Percentiles rank a stretch among this genome's conserved stretches.
phyloP scores from a whole-genome alignment of 768 basidiomycete species.

The Auriculariales sp. region DNA sequence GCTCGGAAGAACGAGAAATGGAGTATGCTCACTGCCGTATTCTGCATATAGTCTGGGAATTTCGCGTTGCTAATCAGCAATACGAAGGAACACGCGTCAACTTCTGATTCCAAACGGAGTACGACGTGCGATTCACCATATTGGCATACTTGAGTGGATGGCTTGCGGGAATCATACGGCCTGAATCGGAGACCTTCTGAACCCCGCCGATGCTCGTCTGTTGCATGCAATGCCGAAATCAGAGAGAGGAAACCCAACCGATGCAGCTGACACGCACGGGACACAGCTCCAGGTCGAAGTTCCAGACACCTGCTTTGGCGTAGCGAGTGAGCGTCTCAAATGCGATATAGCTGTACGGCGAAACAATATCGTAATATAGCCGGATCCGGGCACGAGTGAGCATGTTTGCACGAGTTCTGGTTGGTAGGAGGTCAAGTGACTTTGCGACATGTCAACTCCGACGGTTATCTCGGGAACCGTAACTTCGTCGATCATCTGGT shows the following conservation, averaged over 20 bases:
- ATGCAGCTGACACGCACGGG: conserved; percentile 84
- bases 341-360: conserved; percentile 3
- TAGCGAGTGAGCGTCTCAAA: conserved; percentile 4
- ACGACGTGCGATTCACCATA: too few relatives aligned
- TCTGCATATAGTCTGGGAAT: neutral
- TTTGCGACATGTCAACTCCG: too few relatives aligned
- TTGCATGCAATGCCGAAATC: neutral
- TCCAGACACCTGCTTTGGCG: conserved; percentile 30
- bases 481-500: too few relatives aligned
- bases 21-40: neutral
- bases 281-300: conserved; percentile 88
- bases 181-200: neutral
- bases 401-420: too few relatives aligned
- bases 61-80: neutral
- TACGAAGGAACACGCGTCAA: neutral
- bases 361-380: conserved; percentile 11
- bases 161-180: neutral
- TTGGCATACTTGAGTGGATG: neutral
- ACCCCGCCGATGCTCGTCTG: neutral
- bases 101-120: too few relatives aligned
- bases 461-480: too few relatives aligned
- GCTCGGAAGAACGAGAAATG: too few relatives aligned
- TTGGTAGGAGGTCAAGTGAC: too few relatives aligned
- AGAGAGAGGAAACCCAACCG: neutral
- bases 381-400: neutral